Base-by-base conservation (phyloP, 176 grass and related monocot species). In the Oryza nivara region DNA sequence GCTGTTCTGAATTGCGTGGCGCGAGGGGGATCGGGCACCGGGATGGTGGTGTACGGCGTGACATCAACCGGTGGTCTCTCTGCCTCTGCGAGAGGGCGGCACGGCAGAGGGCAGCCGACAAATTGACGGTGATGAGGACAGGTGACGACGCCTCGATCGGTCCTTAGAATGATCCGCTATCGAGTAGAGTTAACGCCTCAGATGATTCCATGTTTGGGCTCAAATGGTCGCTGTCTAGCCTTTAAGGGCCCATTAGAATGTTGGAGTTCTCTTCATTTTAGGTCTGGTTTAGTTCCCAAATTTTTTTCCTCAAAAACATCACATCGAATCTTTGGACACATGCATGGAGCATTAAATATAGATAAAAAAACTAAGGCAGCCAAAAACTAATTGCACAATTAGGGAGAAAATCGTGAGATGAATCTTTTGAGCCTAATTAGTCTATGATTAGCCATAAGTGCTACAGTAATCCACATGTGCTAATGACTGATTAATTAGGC, bases 71-170 rank as follows among this genome's bases (percentile, higher is more conserved):
- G 66, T 34, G 1, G 40, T 63, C 1, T 79, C 70, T 79, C 48
- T 81, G 16, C 79, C 70, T 79, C 48, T 76, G 12, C 26, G 23
- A 80, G 40, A 65, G 81, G 45, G 20, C 64, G 82, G 82, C 82
- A 11, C 26, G 56, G n/a, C 40, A 8, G 40, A 41, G 7, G 40
- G 40, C 23, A 32, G 41, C 51, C 38, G 3, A 46, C 63, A 63
- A 64, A 65, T 28, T 3, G 64, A 16, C 49, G 3, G 49, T 41
- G 71, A 89, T 40, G 40, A 38, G 14, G 64, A 65, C 38, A 11
- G 35, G n/a, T 7, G 48, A 19, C 19, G 48, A 3, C 1, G 20
- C 75, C 17, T 79, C 45, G 1, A 22, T 11, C 85, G 0, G 16
- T 11, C 70, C 3, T 67, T 28, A 3, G n/a, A 14, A 71, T 6